These are phyloP conservation scores for Biscogniauxia mediterranea DNA, from an alignment of 2,329 filamentous ascomycete species.

Conservation along the genomic window DNA sequence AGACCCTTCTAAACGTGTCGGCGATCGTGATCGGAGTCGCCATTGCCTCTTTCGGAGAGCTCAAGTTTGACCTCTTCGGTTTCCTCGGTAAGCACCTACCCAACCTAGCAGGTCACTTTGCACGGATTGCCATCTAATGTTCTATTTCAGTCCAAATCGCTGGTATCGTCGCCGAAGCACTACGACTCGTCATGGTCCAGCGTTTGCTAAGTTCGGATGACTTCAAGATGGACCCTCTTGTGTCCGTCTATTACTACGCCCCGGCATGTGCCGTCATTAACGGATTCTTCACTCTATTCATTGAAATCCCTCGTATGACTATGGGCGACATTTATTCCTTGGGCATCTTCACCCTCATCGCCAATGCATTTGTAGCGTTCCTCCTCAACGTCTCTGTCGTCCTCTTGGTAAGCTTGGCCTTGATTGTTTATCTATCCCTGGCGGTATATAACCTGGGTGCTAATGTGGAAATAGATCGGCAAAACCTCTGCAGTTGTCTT, in stretches of 20 bases:
- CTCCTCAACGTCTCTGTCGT: conserved; percentile 80
- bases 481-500: conserved; percentile 73
- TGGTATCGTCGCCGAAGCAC: conserved; percentile 78
- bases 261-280: conserved; percentile 85
- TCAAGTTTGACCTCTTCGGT: conserved; percentile 65
- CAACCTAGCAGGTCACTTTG: neutral
- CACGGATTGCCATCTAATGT: neutral
- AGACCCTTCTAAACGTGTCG: conserved; percentile 48
- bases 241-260: conserved; percentile 87
- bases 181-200: conserved; percentile 83
- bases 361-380: conserved; percentile 77
- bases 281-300: conserved; percentile 64
- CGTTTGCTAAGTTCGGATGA: conserved; percentile 75
- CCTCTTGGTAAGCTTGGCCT: conserved; percentile 62
- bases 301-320: conserved; percentile 66
- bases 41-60: conserved; percentile 61
- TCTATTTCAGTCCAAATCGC: conserved; percentile 59
- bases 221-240: conserved; percentile 84
- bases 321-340: conserved; percentile 63
- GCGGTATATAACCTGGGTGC: neutral
- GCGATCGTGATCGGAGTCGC: conserved; percentile 54
- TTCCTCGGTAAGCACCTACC: conserved; percentile 43
- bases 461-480: conserved; percentile 48
- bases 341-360: conserved; percentile 63
- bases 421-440: neutral